Evolutionary conservation across 495 filamentous ascomycete species (phyloP).

Genomic region (Penicillium canescens): DNA sequence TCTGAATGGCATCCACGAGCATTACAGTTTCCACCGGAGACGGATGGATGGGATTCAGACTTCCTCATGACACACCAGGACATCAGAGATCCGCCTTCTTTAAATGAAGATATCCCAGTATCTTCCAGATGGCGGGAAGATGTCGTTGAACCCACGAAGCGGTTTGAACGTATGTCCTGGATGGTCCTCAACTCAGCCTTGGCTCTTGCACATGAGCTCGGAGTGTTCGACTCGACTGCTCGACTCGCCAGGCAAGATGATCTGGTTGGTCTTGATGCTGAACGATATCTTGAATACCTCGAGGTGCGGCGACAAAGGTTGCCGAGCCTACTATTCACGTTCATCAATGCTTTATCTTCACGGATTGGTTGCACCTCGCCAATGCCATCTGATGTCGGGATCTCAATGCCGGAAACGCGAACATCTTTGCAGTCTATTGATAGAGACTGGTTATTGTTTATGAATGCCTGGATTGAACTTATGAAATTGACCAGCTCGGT

Average conservation of each 20-base stretch:
- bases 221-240: constrained; percentile 27
- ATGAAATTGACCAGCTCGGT: constrained; percentile 31
- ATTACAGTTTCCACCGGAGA: constrained; percentile 39
- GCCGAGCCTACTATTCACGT: constrained; percentile 35
- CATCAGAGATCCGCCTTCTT: constrained; percentile 20
- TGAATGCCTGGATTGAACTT: constrained; percentile 31
- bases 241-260: constrained; percentile 2
- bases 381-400: constrained; percentile 21
- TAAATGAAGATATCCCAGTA: constrained; percentile 17
- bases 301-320: constrained; percentile 28
- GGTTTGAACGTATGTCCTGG: constrained; percentile 46
- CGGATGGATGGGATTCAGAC: constrained; percentile 33
- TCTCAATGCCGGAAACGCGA: neutral
- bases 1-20: constrained; percentile 44
- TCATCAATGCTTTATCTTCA: constrained; percentile 35
- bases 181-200: constrained; percentile 39
- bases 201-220: constrained; percentile 40
- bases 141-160: constrained; percentile 40
- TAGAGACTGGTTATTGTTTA: constrained; percentile 16
- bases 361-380: constrained; percentile 38
- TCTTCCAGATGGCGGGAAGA: constrained; percentile 26
- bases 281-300: constrained; percentile 22
- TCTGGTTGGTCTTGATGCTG: constrained; percentile 8
- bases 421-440: neutral
- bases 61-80: constrained; percentile 21